phyloP scores from a whole-genome alignment of 768 basidiomycete genomes.

The Strobilomyces dryophilus region DNA sequence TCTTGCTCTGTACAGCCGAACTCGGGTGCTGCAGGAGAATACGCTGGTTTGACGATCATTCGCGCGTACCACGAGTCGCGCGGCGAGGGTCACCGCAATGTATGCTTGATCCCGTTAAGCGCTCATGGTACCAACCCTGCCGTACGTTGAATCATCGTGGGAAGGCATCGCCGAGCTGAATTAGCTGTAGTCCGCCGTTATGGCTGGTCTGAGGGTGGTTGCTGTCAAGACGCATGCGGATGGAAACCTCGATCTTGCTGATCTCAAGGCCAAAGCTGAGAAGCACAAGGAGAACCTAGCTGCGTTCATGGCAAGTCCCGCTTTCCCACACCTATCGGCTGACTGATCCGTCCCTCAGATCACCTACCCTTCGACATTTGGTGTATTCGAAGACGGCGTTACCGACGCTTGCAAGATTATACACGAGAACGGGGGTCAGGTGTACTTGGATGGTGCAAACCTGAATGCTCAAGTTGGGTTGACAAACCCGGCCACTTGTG shows the following conservation, averaged over 20 bases:
- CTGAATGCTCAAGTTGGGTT: slow-evolving; percentile 91
- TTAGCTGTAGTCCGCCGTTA: slow-evolving; percentile 75
- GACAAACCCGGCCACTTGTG: slow-evolving; percentile 91
- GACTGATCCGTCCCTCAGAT: slow-evolving; percentile 46
- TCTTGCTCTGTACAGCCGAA: slow-evolving; percentile 97
- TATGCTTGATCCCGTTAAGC: slow-evolving; percentile 91
- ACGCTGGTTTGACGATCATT: slow-evolving; percentile 92
- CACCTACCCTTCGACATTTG: slow-evolving; percentile 96
- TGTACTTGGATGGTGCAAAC: slow-evolving; percentile 95
- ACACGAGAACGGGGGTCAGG: slow-evolving; percentile 93
- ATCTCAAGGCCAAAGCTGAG: slow-evolving; percentile 83
- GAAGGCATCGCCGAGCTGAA: slow-evolving; percentile 11
- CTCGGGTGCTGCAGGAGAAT: slow-evolving; percentile 97
- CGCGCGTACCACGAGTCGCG: slow-evolving; percentile 90
- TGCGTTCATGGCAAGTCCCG: slow-evolving; percentile 78
- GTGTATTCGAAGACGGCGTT: slow-evolving; percentile 94
- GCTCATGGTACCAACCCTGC: slow-evolving; percentile 99
- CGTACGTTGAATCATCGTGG: slow-evolving; percentile 41
- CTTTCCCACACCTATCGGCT: slow-evolving; percentile 7
- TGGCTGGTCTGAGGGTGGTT: slow-evolving; percentile 97
- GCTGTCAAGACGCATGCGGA: slow-evolving; percentile 85
- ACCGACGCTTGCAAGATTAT: slow-evolving; percentile 88
- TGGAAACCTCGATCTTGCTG: slow-evolving; percentile 85
- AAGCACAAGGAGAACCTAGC: slow-evolving; percentile 89
- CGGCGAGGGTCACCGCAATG: slow-evolving; percentile 79